Evolutionary conservation across 2,329 filamentous ascomycete species (phyloP), one percentile per base, ranked within the genome.

Genomic region (Emericellopsis atlantica): DNA sequence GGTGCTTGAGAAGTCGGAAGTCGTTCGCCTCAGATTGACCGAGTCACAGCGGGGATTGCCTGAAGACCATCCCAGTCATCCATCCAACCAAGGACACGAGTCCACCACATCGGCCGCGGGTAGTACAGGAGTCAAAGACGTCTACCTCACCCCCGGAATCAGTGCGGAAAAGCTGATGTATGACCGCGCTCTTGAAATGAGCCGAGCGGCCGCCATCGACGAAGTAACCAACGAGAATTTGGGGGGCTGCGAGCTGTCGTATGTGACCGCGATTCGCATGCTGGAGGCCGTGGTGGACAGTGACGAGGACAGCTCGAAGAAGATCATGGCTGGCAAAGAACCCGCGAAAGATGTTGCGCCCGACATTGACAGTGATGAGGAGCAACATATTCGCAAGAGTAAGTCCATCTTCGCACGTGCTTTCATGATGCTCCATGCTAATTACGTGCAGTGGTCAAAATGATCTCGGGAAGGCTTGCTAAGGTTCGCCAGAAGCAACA

Each of bases 131-230:
- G 73, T 77, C 2, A 86, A 92, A 45, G 82, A 85, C 40, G 87
- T 95, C 22, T 76, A 84, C 37, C 72, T 98, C 22, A 94, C 85
- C 12, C 79, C 85, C 2, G 92, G 90, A 1, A 80, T 95, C 42
- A 95, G 88, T 18, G 92, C 92, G 0, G 92, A 96, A 65, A 95
- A 89, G 62, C 69, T 98, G 36, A 95, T 98, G 88, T 98, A 95
- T 56, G 92, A 98, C 51, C 84, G 92, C 37, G 92, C 92, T 1
- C 67, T 96, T 18, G 92, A 98, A 58, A 96, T 98, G 92, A 95
- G 88, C 57, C 79, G 88, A 40, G 79, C 85, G 4, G 90, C 92
- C 7, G 92, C 92, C 7, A 92, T 96, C 54, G 93, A 94, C 51
- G 92, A 98, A 62, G 84, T 98, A 39, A 87, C 92, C 2, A 88